Percentiles rank a stretch among this genome's conserved stretches.
These are phyloP conservation scores for Lithohypha guttulata DNA, from an alignment of 2,329 filamentous ascomycete species.

Conservation along the genomic window DNA sequence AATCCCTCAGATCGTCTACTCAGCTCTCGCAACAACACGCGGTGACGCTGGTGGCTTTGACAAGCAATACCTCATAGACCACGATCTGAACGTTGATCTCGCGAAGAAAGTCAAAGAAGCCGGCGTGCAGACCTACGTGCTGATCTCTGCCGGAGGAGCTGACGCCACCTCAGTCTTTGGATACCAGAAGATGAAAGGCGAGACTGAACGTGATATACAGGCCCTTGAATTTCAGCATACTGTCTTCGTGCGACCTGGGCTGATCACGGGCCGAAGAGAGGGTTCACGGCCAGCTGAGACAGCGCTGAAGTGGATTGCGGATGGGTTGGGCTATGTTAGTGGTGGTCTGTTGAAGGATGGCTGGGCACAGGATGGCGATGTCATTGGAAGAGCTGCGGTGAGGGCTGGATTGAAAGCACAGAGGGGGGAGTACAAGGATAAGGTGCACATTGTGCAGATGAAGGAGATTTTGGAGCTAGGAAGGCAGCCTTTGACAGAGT, in stretches of 20 bases:
- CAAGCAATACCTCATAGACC: conserved; percentile 77
- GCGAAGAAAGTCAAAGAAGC: conserved; percentile 64
- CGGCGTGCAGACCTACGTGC: conserved; percentile 55
- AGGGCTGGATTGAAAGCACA: conserved; percentile 31
- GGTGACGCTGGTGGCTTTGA: conserved; percentile 62
- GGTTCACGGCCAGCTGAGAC: conserved; percentile 50
- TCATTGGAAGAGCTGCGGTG: conserved; percentile 46
- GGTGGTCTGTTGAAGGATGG: conserved; percentile 47
- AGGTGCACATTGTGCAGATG: conserved; percentile 30
- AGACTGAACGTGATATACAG: conserved; percentile 69
- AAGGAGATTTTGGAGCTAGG: conserved; percentile 30
- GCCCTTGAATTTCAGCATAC: conserved; percentile 64
- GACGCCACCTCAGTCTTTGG: conserved; percentile 43
- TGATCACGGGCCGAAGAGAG: conserved; percentile 63
- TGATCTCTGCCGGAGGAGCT: conserved; percentile 53
- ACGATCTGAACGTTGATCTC: conserved; percentile 72
- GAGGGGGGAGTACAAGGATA: conserved; percentile 31
- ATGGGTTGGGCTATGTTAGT: conserved; percentile 44
- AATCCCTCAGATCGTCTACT: conserved; percentile 57
- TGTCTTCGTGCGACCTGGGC: conserved; percentile 61
- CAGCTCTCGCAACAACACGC: conserved; percentile 69
- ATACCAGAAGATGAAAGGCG: conserved; percentile 68
- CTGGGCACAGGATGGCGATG: conserved; percentile 62
- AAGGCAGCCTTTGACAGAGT: conserved; percentile 22
- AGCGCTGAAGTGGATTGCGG: conserved; percentile 45